Evolutionary conservation across 176 grass and related monocot genomes (phyloP).

Genomic region (Eleusine coracana): DNA sequence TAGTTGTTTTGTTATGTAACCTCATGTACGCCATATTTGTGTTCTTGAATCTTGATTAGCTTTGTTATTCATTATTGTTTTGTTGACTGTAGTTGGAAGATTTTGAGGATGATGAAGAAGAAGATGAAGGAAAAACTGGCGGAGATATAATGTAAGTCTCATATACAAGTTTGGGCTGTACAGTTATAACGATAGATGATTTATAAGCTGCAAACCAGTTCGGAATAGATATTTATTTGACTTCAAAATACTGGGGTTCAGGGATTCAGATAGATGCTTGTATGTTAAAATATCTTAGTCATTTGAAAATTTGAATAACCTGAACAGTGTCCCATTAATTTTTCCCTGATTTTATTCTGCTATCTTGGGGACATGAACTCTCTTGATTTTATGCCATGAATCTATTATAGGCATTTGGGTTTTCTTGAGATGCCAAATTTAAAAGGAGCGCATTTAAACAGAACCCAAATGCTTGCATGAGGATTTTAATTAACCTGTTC

Average conservation of each 20-base stretch:
- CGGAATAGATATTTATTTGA: not conserved
- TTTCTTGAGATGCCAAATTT: too few species aligned
- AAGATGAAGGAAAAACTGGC: conserved; percentile 39
- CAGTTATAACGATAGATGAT: not conserved
- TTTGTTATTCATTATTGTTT: conserved; percentile 27
- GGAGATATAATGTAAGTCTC: conserved; percentile 63
- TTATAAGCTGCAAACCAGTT: conserved; percentile 8
- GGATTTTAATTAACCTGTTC: too few species aligned
- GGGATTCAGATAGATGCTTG: not conserved
- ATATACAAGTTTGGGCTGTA: conserved; percentile 19
- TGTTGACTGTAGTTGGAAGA: conserved; percentile 64
- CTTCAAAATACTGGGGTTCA: not conserved
- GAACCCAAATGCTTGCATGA: too few species aligned
- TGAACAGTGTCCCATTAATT: conserved; percentile 4
- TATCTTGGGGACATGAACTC: too few species aligned
- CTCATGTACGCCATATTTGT: not conserved
- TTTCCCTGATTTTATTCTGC: too few species aligned
- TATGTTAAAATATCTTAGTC: not conserved
- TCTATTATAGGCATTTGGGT: too few species aligned
- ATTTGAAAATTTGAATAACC: not conserved
- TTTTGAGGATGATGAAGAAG: conserved; percentile 62
- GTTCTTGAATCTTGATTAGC: conserved; percentile 15
- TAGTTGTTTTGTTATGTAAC: not conserved
- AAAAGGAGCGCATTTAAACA: too few species aligned
- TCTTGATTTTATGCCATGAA: too few species aligned